A percentile compares a stretch with the other conserved stretches of the same genome.
These are phyloP conservation scores for Xylaria polymorpha DNA, from an alignment of 2,329 filamentous ascomycete species.

Conservation along the genomic window DNA sequence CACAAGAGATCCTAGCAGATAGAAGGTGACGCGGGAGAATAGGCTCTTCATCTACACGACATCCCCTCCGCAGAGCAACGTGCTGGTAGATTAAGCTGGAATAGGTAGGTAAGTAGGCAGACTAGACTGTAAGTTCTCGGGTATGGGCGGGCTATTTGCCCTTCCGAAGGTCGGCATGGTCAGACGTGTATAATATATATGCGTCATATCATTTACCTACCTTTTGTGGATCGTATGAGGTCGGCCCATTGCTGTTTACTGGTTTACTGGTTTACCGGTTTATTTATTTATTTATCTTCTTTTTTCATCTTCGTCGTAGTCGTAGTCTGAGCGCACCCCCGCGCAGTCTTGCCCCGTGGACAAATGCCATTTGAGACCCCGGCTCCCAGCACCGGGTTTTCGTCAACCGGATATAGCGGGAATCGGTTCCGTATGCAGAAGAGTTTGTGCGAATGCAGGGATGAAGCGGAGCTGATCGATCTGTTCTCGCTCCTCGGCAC, in stretches of 20 bases:
- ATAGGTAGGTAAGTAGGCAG: slow-evolving; percentile 16
- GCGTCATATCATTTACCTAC: slow-evolving; percentile 13
- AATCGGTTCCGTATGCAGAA: slow-evolving; percentile 38
- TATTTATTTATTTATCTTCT: background rate
- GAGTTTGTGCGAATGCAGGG: slow-evolving; percentile 28
- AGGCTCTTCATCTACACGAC: slow-evolving; percentile 6
- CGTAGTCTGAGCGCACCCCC: slow-evolving; percentile 4
- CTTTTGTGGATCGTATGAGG: slow-evolving; percentile 25
- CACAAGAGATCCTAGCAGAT: slow-evolving; percentile 1
- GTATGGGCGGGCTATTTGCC: slow-evolving; percentile 2
- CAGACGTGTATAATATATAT: background rate
- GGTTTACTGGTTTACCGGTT: background rate
- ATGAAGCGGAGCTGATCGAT: slow-evolving; percentile 36
- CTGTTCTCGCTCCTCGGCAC: slow-evolving; percentile 27
- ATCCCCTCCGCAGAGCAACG: slow-evolving; percentile 1
- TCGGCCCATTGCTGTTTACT: slow-evolving; percentile 20
- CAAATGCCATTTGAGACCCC: slow-evolving; percentile 24
- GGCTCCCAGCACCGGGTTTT: slow-evolving; percentile 34
- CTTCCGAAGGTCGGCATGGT: slow-evolving; percentile 16
- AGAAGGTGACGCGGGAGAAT: background rate
- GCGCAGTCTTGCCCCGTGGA: slow-evolving; percentile 2
- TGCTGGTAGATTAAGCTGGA: slow-evolving; percentile 4
- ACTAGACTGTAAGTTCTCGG: background rate
- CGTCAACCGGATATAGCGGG: slow-evolving; percentile 30
- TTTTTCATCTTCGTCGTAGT: background rate